phyloP scores from a whole-genome alignment of 2,329 filamentous ascomycete species.

The Peltaster fructicola region DNA sequence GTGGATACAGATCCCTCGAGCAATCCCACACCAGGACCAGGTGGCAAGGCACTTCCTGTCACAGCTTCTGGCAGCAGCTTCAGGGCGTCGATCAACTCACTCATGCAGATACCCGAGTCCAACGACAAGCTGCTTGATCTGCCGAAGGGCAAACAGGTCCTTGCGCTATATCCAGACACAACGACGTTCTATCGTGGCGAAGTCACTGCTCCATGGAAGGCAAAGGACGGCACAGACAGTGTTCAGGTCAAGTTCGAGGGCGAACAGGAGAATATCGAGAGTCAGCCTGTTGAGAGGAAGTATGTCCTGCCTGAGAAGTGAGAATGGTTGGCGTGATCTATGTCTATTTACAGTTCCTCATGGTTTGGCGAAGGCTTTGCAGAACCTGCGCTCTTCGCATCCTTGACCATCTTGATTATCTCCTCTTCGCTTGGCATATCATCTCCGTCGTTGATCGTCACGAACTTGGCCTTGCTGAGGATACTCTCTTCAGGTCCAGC shows the following conservation, averaged over 20 bases:
- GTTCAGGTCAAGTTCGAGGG: constrained; percentile 17
- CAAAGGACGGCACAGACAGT: constrained; percentile 17
- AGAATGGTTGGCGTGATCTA: no score
- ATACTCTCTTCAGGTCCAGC: constrained; percentile 8
- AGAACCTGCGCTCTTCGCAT: no score
- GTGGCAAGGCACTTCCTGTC: constrained; percentile 14
- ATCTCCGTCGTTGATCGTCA: constrained; percentile 7
- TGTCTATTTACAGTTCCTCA: constrained; percentile 5
- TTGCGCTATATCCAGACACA: constrained; percentile 33
- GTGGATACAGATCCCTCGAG: constrained; percentile 20
- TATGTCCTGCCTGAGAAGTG: constrained; percentile 28
- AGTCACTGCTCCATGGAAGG: constrained; percentile 26
- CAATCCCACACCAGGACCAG: constrained; percentile 10
- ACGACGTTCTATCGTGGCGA: constrained; percentile 38
- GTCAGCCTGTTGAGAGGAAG: constrained; percentile 32
- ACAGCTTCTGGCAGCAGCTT: constrained; percentile 11
- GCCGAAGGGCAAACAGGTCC: constrained; percentile 24
- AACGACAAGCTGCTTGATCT: constrained; percentile 26
- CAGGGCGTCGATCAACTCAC: constrained; percentile 29
- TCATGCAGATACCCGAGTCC: constrained; percentile 26
- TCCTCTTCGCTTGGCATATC: constrained; percentile 14
- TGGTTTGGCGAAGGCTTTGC: constrained; percentile 13
- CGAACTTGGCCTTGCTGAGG: constrained; percentile 4
- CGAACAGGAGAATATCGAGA: constrained; percentile 29
- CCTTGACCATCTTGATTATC: constrained; percentile 9